Evolutionary conservation across 192 early-diverging fungal species (phyloP).

Genomic region (Bifiguratus adelaidae): DNA sequence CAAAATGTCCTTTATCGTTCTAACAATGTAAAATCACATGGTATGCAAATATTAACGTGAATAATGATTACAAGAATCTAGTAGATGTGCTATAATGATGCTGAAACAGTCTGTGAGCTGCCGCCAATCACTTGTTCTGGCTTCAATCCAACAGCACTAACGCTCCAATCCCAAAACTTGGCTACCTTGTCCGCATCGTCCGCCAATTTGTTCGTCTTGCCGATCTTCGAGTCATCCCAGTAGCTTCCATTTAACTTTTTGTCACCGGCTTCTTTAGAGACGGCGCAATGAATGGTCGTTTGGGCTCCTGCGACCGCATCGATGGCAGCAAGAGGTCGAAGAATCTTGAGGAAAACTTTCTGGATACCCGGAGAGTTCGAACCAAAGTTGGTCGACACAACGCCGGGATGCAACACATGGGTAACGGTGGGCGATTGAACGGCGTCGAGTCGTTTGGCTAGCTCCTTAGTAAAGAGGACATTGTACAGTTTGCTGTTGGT

Average conservation of each 20-base stretch:
- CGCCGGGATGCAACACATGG: constrained; percentile 1
- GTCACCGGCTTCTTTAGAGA: constrained; percentile 1
- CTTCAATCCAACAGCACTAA: background rate
- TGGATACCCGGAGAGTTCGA: background rate
- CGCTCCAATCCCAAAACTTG: background rate
- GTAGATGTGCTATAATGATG: no score
- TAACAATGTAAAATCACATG: no score
- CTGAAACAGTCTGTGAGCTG: no score
- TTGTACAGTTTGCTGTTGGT: constrained; percentile 1
- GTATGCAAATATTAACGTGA: no score
- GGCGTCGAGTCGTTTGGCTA: background rate
- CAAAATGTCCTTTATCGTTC: no score
- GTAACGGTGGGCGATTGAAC: background rate
- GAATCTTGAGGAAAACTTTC: background rate
- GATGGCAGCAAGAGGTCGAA: background rate
- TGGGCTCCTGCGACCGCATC: background rate
- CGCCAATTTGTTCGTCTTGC: background rate
- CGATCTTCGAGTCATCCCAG: no score
- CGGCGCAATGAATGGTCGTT: constrained; percentile 3
- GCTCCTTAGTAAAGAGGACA: background rate
- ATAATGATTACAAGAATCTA: no score
- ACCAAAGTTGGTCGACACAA: background rate
- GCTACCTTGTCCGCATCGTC: background rate
- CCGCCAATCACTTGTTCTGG: no score
- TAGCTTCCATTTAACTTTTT: background rate